Conservation (phyloP, 1,139 yeast species). For the Eremothecium sinecaudum region DNA sequence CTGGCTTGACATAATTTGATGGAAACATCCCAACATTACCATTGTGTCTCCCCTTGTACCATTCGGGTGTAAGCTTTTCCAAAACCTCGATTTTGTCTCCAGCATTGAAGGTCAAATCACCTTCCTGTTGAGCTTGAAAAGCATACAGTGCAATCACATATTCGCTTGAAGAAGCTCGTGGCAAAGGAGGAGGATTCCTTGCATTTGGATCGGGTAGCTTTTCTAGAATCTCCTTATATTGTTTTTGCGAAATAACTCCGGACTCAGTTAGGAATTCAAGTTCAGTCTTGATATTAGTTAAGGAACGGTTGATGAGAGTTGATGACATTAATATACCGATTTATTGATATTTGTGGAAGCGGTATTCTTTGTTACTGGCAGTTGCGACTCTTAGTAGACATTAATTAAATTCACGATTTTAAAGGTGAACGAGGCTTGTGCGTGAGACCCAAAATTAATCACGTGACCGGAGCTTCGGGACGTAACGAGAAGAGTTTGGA, state of each 20-base stretch:
- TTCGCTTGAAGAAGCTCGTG: slow-evolving; percentile 25
- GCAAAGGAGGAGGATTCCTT: slow-evolving; percentile 1
- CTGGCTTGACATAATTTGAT: slow-evolving; percentile 61
- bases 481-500: too few species aligned
- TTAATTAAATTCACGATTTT: too few species aligned
- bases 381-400: too few species aligned
- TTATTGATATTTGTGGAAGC: too few species aligned
- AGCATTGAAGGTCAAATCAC: slow-evolving; percentile 53
- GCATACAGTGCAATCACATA: slow-evolving; percentile 62
- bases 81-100: slow-evolving; percentile 64
- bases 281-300: slow-evolving; percentile 53
- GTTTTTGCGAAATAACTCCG: slow-evolving; percentile 55
- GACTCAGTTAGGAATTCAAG: slow-evolving; percentile 74
- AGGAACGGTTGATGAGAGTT: slow-evolving; percentile 67
- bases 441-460: too few species aligned
- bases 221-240: slow-evolving; percentile 42
- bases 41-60: slow-evolving; percentile 78
- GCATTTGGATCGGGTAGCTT: slow-evolving; percentile 35
- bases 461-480: too few species aligned
- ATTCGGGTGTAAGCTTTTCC: slow-evolving; percentile 72
- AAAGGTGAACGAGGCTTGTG: too few species aligned
- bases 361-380: too few species aligned
- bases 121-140: slow-evolving; percentile 58
- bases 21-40: slow-evolving; percentile 78
- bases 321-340: too few species aligned